Base-by-base conservation (phyloP, 75 land plant species). In the Isoetes taiwanensis region DNA sequence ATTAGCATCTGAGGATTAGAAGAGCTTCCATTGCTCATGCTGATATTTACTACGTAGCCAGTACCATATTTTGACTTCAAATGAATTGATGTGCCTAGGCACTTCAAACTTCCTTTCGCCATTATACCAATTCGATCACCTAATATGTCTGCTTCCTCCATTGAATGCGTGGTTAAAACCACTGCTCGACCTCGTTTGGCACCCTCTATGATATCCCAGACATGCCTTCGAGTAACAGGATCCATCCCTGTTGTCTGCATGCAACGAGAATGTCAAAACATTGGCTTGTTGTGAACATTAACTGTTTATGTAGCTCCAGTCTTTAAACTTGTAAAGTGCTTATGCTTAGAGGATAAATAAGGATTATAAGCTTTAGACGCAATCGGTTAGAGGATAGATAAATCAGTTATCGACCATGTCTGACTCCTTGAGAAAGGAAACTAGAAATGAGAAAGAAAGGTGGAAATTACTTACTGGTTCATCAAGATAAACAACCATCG, bases 241-340 rank as follows among this genome's bases (percentile, higher is more conserved):
- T 93, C 98, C 98, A 93, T 93, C n/a, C 98, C 98, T 33, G 98
- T 93, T 14, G 98, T 93, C 98, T 93, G 78, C 46, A 46, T n/a
- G n/a, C n/a, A n/a, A n/a, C n/a, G n/a, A n/a, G n/a, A n/a, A n/a
- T n/a, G n/a, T n/a, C n/a, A n/a, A n/a, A n/a, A n/a, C n/a, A n/a
- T n/a, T n/a, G n/a, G n/a, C n/a, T n/a, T n/a, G n/a, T n/a, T n/a
- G n/a, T n/a, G n/a, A n/a, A n/a, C n/a, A n/a, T n/a, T n/a, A n/a
- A n/a, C n/a, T n/a, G n/a, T n/a, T n/a, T n/a, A n/a, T n/a, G n/a
- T n/a, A n/a, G n/a, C n/a, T n/a, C n/a, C n/a, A n/a, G n/a, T n/a
- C n/a, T n/a, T n/a, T n/a, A n/a, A n/a, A n/a, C n/a, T n/a, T n/a
- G n/a, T n/a, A n/a, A n/a, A n/a, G n/a, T n/a, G n/a, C n/a, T n/a